Base-by-base conservation (phyloP, 768 basidiomycete genomes). In the Amanita rimosa region DNA sequence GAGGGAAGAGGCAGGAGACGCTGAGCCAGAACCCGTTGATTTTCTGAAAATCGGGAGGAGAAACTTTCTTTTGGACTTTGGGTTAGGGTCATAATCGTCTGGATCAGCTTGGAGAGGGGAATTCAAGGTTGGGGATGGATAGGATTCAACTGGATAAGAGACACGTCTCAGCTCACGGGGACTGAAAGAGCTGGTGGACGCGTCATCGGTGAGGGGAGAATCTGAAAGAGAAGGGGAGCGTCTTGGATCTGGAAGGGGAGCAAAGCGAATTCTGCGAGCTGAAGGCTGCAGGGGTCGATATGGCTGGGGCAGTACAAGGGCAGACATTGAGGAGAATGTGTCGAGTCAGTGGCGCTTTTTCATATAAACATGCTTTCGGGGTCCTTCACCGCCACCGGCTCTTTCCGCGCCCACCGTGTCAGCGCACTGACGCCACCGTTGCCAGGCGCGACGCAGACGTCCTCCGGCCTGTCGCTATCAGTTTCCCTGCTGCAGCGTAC, bases 221-320 rank as follows among this genome's bases (percentile, higher is more conserved):
- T 56, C 61, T 9, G 53, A 50, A 29, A 47, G 44, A 14, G 55
- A 44, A 37, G 60, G 52, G 45, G 35, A 71, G 44, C 77, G 71
- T 19, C 77, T 71, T 1, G 86, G 85, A 55, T 86, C 83, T 1
- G 91, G 91, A 14, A 93, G 75, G 1, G 91, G 91, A 0, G 91
- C 90, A 53, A 93, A 93, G 52, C 85, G 78, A 51, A 93, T 91
- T 41, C 67, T 64, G 16, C 60, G 59, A 10, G 53, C 17, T 14
- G 52, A 21, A 35, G 49, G 49, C 19, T 39, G 34, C 11, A 22
- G 41, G 22, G 48, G 41, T n/a, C 8, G 39, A 21, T 40, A 38
- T 31, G 16, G 21, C 17, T 49, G 29, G 5, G 31, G 22, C 16
- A 14, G 44, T 16, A 36, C 24, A 35, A 31, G 10, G 43, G 38